Evolutionary conservation across 768 basidiomycete species (phyloP), one percentile per base, ranked within the genome.

Genomic region (Trametopsis cervina): DNA sequence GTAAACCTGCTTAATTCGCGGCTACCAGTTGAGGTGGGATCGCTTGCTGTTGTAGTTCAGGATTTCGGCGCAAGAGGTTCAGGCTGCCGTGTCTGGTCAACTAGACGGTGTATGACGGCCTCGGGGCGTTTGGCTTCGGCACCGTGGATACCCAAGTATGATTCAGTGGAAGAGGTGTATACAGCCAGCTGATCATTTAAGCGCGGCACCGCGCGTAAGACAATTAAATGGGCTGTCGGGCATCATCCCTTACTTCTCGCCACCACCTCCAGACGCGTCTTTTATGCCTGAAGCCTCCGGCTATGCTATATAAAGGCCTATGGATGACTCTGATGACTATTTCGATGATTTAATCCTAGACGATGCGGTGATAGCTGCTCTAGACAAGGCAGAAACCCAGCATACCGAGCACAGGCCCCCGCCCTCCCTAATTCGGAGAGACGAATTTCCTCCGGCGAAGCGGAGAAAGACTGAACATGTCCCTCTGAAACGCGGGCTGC

Each of bases 271-370:
- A 42, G 17, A 23, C 3, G 25, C 3, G 25, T 33, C 41, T 18
- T 33, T 7, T 15, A 46, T 46, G 44, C 38, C 17, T 18, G 39
- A 40, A 7, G 17, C 43, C 15, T 15, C 23, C 37, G 46, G 46
- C 36, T 37, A 47, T 47, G 46, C 22, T 38, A 18, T 24, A 25
- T 37, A 23, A 33, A n/a, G 17, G 26, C 33, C 36, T 17, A 85
- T 84, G 81, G 67, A 75, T 56, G 76, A 76, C 65, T 79, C 75
- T 24, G 86, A 86, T 63, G 75, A 81, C 59, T 81, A 81, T 60
- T 71, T 71, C 54, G 83, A 83, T 60, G 81, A 81, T 46, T 68
- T 84, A 52, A 69, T 77, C 37, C 64, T 87, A 36, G 83, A 87
- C 58, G 81, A 77, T 44, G 68, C 75, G 51, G 71, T 78, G 0